Evolutionary conservation across 306 rosid genomes (phyloP).

Genomic region (Quercus aquifolioides): DNA sequence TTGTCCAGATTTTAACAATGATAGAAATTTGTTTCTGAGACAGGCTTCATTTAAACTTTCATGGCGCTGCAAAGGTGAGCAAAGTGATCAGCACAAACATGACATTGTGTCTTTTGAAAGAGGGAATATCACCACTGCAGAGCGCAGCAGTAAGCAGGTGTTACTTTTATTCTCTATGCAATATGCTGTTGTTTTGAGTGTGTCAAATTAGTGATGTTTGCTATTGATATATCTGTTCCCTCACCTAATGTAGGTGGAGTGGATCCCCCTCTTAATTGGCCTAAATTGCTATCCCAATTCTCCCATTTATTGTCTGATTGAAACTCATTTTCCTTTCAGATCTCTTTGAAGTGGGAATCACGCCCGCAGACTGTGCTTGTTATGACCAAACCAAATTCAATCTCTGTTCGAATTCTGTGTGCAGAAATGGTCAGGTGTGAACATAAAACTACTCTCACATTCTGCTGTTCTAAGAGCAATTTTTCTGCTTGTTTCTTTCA

Average conservation of each 20-base stretch:
- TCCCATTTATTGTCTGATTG: constrained; percentile 32
- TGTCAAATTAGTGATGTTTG: not conserved
- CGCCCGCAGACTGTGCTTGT: constrained; percentile 85
- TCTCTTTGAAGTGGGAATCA: constrained; percentile 94
- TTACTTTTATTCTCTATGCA: constrained; percentile 14
- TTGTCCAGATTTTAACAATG: constrained; percentile 6
- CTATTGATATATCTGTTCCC: not conserved
- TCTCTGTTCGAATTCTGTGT: constrained; percentile 77
- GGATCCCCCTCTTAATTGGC: not conserved
- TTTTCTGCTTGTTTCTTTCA: not conserved
- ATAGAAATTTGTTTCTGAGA: constrained; percentile 13
- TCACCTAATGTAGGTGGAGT: not conserved
- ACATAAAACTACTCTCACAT: constrained; percentile 13
- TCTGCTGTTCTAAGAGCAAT: constrained; percentile 11
- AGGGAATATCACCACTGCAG: constrained; percentile 95
- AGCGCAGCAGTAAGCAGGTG: constrained; percentile 97
- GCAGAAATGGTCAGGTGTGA: constrained; percentile 85
- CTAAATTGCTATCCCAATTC: not conserved
- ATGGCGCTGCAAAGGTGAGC: constrained; percentile 85
- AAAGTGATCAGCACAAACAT: constrained; percentile 86
- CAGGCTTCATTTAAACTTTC: constrained; percentile 93
- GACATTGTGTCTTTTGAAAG: constrained; percentile 90
- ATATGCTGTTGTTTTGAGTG: constrained; percentile 20
- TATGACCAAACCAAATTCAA: constrained; percentile 88
- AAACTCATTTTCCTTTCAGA: constrained; percentile 56